Evolutionary conservation across 345 rosid genomes (phyloP).

Genomic region (Noccaea bulbosa): DNA sequence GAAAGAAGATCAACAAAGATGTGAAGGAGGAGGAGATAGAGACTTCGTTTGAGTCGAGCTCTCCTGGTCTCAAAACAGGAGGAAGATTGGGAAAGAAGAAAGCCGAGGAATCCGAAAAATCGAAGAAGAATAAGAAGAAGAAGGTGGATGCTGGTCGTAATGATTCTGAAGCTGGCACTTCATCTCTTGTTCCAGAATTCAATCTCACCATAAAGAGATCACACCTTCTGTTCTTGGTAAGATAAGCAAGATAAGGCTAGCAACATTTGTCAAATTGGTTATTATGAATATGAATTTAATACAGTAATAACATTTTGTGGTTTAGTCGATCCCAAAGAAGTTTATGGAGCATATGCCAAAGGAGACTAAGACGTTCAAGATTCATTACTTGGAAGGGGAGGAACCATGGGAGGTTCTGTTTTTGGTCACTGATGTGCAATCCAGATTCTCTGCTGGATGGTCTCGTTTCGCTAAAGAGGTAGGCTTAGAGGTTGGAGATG

Average conservation of each 20-base stretch:
- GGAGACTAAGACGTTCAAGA: constrained; percentile 29
- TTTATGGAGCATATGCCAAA: constrained; percentile 37
- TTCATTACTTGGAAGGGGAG: constrained; percentile 9
- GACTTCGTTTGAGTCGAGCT: constrained; percentile 7
- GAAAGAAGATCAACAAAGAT: constrained; percentile 11
- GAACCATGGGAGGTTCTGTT: constrained; percentile 34
- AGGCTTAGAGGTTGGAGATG: constrained; percentile 32
- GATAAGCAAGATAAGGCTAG: constrained; percentile 14
- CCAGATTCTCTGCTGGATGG: constrained; percentile 43
- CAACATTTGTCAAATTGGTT: neutral
- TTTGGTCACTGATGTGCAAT: constrained; percentile 23
- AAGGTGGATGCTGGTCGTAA: neutral
- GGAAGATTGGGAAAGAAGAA: constrained; percentile 23
- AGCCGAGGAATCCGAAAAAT: neutral
- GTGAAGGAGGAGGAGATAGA: constrained; percentile 29
- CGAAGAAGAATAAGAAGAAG: constrained; percentile 17
- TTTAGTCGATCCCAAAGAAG: constrained; percentile 36
- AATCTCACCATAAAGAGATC: constrained; percentile 32
- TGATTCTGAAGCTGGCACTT: neutral
- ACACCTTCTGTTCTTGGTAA: constrained; percentile 36
- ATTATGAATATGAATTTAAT: neutral
- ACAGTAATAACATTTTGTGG: neutral
- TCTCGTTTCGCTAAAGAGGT: constrained; percentile 26
- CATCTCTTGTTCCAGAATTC: constrained; percentile 32
- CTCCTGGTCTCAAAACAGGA: neutral